Evolutionary conservation across 345 rosid species (phyloP).

Genomic region (Adansonia digitata): DNA sequence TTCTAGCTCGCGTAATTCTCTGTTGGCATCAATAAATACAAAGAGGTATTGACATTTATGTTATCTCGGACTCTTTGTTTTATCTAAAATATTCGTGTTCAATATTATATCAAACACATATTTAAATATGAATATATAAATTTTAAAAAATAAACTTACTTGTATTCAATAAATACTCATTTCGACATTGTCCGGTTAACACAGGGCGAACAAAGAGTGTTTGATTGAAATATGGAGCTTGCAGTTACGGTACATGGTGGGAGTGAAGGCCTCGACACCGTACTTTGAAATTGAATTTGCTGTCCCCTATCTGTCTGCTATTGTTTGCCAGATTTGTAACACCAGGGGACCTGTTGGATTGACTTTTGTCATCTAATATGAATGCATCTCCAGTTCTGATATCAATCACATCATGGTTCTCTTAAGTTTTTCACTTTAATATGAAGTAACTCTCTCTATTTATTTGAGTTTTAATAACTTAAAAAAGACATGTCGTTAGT

Average conservation of each 20-base stretch:
- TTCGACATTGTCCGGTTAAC: too few species aligned
- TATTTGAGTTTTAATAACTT: not conserved
- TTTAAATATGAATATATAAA: too few species aligned
- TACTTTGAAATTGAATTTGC: not conserved
- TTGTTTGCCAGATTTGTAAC: not conserved
- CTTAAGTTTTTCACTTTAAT: not conserved
- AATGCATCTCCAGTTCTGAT: not conserved
- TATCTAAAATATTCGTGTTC: too few species aligned
- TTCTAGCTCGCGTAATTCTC: not conserved
- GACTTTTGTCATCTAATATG: not conserved
- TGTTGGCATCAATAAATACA: not conserved
- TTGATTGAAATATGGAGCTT: not conserved
- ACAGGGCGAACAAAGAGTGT: not conserved
- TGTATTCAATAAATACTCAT: too few species aligned
- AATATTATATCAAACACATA: too few species aligned
- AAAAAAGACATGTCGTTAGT: not conserved
- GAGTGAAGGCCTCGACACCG: not conserved
- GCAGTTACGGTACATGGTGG: not conserved
- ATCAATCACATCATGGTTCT: not conserved
- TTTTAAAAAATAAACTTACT: too few species aligned
- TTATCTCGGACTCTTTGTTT: too few species aligned
- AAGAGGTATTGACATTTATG: too few species aligned
- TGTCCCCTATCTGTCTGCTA: not conserved
- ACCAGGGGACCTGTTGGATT: constrained; percentile 7
- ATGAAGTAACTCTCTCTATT: not conserved